These are phyloP conservation scores for Boletus semigastroideus DNA, from an alignment of 1,284 basidiomycete genomes.

Conservation along the genomic window DNA sequence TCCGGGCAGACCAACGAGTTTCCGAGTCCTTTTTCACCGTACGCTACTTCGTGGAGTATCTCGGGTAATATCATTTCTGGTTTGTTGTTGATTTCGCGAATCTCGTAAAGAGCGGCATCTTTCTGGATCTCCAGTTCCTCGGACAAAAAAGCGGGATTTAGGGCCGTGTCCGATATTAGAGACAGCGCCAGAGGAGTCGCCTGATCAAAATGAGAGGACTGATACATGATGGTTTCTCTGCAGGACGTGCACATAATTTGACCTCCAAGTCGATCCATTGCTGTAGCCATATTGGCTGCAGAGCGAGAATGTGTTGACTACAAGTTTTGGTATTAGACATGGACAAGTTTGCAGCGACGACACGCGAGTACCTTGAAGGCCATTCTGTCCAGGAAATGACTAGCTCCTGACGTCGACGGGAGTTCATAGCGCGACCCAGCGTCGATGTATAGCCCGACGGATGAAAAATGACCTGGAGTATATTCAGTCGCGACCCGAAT, in stretches of 20 bases:
- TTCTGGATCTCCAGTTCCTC: slow-evolving; percentile 86
- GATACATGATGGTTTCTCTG: slow-evolving; percentile 97
- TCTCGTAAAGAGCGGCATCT: slow-evolving; percentile 91
- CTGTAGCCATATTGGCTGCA: slow-evolving; percentile 76
- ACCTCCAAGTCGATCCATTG: slow-evolving; percentile 86
- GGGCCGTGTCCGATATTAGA: slow-evolving; percentile 89
- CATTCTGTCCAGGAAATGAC: slow-evolving; percentile 92
- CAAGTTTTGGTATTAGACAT: slow-evolving; percentile 8
- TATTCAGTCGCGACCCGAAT: slow-evolving; percentile 90
- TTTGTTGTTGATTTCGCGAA: slow-evolving; percentile 85
- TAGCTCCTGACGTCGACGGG: slow-evolving; percentile 73
- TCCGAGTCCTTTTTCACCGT: slow-evolving; percentile 77
- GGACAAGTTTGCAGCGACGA: slow-evolving; percentile 1
- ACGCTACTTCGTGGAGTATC: slow-evolving; percentile 86
- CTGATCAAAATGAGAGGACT: slow-evolving; percentile 91
- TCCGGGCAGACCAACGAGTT: slow-evolving; percentile 90
- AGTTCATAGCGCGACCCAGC: slow-evolving; percentile 94
- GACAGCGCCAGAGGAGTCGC: slow-evolving; percentile 82
- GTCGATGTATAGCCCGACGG: slow-evolving; percentile 92
- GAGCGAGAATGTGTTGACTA: slow-evolving; percentile 62
- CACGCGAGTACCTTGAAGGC: slow-evolving; percentile 83
- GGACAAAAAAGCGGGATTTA: slow-evolving; percentile 72
- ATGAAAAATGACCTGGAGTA: slow-evolving; percentile 93
- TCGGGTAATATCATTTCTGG: slow-evolving; percentile 97
- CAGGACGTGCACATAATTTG: slow-evolving; percentile 93